These are phyloP conservation scores for Solanum pimpinellifolium DNA, from an alignment of 257 asterid genomes.

Conservation along the genomic window DNA sequence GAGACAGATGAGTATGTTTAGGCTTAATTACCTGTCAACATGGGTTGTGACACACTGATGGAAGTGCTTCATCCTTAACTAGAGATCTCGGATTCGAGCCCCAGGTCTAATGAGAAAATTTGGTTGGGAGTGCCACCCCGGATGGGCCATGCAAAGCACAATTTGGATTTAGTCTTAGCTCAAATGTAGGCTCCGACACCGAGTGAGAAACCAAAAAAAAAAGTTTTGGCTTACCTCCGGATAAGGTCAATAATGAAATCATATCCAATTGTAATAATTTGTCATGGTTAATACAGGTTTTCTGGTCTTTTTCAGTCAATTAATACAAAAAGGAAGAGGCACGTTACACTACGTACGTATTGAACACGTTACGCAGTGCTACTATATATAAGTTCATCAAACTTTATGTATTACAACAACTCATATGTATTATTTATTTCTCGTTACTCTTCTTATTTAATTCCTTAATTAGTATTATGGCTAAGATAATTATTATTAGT, in stretches of 20 bases:
- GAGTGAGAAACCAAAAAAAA: no score
- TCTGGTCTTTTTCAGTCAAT: not conserved
- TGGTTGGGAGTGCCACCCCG: no score
- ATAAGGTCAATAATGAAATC: not conserved
- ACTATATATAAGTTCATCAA: not conserved
- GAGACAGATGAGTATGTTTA: not conserved
- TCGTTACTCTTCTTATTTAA: no score
- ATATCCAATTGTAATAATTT: not conserved
- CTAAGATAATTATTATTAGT: not conserved
- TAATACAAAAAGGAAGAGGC: not conserved
- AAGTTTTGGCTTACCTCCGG: not conserved
- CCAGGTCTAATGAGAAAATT: no score
- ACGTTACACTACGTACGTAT: not conserved
- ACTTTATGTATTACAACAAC: not conserved
- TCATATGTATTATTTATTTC: not conserved
- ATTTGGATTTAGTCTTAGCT: no score
- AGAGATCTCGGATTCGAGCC: no score
- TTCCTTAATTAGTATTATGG: not conserved
- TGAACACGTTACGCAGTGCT: not conserved
- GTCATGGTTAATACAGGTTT: not conserved
- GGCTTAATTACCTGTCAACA: not conserved
- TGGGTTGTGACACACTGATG: no score
- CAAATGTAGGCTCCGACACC: no score
- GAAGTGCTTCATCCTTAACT: no score
- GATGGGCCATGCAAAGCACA: no score